Percentiles rank a stretch among this genome's conserved stretches.
These are phyloP conservation scores for Phytophthora foliorum DNA, from an alignment of 352 stramenopile species.

Conservation along the genomic window DNA sequence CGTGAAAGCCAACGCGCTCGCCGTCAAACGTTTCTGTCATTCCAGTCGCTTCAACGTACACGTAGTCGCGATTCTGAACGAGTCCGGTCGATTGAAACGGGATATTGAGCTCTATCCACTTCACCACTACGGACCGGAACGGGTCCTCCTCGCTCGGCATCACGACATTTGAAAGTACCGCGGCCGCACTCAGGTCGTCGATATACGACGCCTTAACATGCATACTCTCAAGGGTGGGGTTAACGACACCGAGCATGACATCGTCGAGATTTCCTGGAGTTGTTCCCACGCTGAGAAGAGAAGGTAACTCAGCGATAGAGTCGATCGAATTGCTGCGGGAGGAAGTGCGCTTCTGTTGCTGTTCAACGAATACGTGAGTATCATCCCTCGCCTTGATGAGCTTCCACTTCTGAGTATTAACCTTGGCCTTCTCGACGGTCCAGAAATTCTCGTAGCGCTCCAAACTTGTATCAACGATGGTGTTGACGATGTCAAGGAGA, in stretches of 20 bases:
- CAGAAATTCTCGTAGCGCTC: constrained; percentile 40
- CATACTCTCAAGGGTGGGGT: constrained; percentile 37
- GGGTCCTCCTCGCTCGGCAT: constrained; percentile 31
- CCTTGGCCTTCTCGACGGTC: constrained; percentile 38
- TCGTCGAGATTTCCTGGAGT: constrained; percentile 35
- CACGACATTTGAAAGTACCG: constrained; percentile 36
- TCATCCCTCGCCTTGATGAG: constrained; percentile 37
- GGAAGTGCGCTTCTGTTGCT: not conserved
- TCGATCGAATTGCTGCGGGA: constrained; percentile 3
- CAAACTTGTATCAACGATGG: constrained; percentile 26
- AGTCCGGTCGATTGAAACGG: constrained; percentile 32
- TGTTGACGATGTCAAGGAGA: constrained; percentile 36
- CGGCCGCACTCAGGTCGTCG: constrained; percentile 29
- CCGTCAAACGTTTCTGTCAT: constrained; percentile 28
- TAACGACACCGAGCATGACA: constrained; percentile 49
- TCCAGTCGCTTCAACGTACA: constrained; percentile 46
- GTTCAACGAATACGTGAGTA: constrained; percentile 35
- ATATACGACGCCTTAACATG: constrained; percentile 47
- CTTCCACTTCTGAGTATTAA: constrained; percentile 40
- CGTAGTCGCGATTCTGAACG: constrained; percentile 49
- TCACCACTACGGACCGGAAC: constrained; percentile 38
- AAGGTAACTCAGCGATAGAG: constrained; percentile 8
- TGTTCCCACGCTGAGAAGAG: constrained; percentile 35
- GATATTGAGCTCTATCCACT: constrained; percentile 49
- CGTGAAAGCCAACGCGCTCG: constrained; percentile 38